Evolutionary conservation across 345 rosid genomes (phyloP).

Genomic region (Salix viminalis): DNA sequence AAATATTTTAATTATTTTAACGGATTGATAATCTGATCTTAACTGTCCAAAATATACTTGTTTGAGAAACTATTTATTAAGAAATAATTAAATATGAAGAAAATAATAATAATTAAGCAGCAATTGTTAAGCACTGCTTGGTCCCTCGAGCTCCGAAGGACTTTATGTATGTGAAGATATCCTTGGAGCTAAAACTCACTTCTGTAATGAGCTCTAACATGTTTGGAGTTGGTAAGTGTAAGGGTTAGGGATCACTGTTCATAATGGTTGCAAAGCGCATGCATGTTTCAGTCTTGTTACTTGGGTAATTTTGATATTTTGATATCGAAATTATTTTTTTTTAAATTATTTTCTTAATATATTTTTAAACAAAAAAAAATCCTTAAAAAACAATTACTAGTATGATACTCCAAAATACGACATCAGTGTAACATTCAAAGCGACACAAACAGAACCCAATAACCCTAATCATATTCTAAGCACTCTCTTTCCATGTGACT

Average conservation of each 20-base stretch:
- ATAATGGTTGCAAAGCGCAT: conserved; percentile 15
- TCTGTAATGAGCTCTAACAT: neutral
- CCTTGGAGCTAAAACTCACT: neutral
- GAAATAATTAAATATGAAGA: too few relatives aligned
- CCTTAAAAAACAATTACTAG: too few relatives aligned
- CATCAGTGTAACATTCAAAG: neutral
- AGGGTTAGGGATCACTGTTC: neutral
- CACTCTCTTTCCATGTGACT: neutral
- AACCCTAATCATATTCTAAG: neutral
- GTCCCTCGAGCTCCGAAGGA: neutral
- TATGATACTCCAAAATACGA: too few relatives aligned
- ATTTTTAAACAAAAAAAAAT: too few relatives aligned
- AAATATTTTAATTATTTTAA: too few relatives aligned
- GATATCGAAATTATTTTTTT: too few relatives aligned
- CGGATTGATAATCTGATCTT: too few relatives aligned
- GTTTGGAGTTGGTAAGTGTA: conserved; percentile 16
- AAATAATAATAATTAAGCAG: neutral
- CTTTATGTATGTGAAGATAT: neutral
- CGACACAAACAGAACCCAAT: conserved; percentile 2
- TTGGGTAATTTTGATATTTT: neutral
- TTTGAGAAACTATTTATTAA: too few relatives aligned
- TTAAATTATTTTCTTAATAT: too few relatives aligned
- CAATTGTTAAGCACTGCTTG: neutral
- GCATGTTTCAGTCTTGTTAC: conserved; percentile 15
- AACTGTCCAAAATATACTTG: too few relatives aligned